Base-by-base conservation (phyloP, 2,329 filamentous ascomycete species). In the Knoxdaviesia capensis region DNA sequence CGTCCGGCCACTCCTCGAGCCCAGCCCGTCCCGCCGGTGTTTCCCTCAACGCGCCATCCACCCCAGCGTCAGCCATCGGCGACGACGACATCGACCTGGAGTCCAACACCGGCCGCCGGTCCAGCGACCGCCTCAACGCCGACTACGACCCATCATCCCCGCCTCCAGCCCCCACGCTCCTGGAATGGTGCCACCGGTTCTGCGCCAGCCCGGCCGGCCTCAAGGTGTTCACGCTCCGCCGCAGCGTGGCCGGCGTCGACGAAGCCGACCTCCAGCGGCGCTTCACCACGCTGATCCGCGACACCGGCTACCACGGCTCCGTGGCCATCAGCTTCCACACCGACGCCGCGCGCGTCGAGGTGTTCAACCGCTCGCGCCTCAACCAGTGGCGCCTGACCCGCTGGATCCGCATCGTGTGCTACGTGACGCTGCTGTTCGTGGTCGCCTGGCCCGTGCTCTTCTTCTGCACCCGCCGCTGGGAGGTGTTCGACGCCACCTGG, bases 381-480 rank as follows among this genome's bases (percentile, higher is more conserved):
- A 84, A 83, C 52, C 58, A 62, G 31, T 80, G 76, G 70, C 71
- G 80, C 1, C 60, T 74, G 37, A 76, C 66, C 1, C 54, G 53
- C 5, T 83, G 75, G 74, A 61, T 84, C 37, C 60, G 67, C 36
- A 70, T 71, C 63, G 37, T 83, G 7, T 83, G 77, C 59, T 74
- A 71, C 52, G 54, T 81, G 5, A 74, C 74, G 0, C 72, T 84
- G 45, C 55, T 80, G 9, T 80, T 80, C 67, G 51, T 85, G 43
- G 64, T 85, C 49, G 62, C 69, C 3, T 86, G 80, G 80, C 80
- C 80, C 0, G 68, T 71, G 43, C 63, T 86, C 8, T 76, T 72
- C 57, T 66, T 82, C 53, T 58, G 68, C 11, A 86, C 80, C 2
- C 74, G 71, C 53, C 65, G 70, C 40, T 86, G 77, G 59, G 68